Percentiles rank a stretch among this genome's conserved stretches.
Evolutionary conservation across 768 basidiomycete genomes (phyloP).

Genomic region (Boletus sp.): DNA sequence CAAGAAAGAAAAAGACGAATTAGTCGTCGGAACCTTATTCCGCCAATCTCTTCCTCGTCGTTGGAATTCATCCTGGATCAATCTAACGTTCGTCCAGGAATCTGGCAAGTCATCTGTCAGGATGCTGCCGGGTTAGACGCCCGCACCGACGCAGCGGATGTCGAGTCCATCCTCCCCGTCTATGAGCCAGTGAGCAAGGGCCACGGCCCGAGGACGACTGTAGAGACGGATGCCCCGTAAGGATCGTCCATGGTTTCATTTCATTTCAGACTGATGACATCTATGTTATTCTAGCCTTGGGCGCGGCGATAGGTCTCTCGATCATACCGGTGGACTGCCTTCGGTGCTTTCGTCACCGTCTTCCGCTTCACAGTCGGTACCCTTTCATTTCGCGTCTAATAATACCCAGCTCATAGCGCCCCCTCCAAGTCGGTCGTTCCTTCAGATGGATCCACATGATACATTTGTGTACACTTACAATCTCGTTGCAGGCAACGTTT

Average conservation of each 20-base stretch:
- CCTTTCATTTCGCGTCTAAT: neutral
- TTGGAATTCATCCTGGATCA: conserved; percentile 15
- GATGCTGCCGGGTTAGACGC: conserved; percentile 5
- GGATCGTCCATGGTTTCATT: neutral
- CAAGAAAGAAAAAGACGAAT: neutral
- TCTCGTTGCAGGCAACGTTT: conserved; percentile 41
- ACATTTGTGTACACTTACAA: conserved; percentile 44
- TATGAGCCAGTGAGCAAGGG: conserved; percentile 15
- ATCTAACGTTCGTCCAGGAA: conserved; percentile 7
- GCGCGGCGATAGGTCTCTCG: conserved; percentile 4
- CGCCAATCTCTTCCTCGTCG: neutral
- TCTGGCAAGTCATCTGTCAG: conserved; percentile 25
- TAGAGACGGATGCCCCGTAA: conserved; percentile 2
- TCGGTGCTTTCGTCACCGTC: neutral
- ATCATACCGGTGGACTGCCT: conserved; percentile 6
- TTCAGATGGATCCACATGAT: conserved; percentile 23
- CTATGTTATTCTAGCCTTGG: neutral
- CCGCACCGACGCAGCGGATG: neutral
- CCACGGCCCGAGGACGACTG: neutral
- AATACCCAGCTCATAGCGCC: conserved; percentile 6
- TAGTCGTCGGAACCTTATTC: neutral
- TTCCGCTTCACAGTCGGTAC: conserved; percentile 9
- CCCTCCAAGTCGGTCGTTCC: conserved; percentile 20
- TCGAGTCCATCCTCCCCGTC: conserved; percentile 19
- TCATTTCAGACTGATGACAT: neutral